phyloP scores from a whole-genome alignment of 2,329 filamentous ascomycete genomes.

The Trichoderma sp. region DNA sequence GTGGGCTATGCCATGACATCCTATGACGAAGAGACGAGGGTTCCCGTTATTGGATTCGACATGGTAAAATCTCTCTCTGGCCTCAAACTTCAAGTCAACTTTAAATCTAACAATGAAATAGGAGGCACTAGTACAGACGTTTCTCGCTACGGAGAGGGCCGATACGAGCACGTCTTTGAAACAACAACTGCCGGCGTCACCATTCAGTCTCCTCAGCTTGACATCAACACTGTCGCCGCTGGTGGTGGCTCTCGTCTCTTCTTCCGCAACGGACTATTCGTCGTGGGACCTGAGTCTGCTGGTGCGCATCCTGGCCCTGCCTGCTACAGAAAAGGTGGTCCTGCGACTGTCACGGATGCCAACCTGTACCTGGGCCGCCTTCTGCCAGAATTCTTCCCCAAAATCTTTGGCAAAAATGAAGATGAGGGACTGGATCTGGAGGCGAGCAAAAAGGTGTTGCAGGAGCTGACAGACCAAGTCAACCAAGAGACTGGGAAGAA shows the following conservation, averaged over 20 bases:
- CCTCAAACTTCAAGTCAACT: neutral
- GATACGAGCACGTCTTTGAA: conserved; percentile 92
- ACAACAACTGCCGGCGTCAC: conserved; percentile 93
- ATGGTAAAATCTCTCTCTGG: conserved; percentile 55
- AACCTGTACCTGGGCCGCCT: conserved; percentile 84
- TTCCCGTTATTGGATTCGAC: conserved; percentile 89
- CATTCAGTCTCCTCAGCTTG: conserved; percentile 87
- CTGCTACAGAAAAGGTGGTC: conserved; percentile 87
- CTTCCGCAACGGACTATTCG: conserved; percentile 86
- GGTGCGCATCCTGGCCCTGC: conserved; percentile 87
- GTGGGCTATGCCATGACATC: conserved; percentile 91
- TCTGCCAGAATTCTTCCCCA: conserved; percentile 88
- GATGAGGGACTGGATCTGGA: conserved; percentile 75
- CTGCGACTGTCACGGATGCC: conserved; percentile 90
- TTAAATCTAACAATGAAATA: conserved; percentile 16
- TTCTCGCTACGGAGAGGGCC: conserved; percentile 79
- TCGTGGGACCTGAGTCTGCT: conserved; percentile 86
- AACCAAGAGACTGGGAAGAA: conserved; percentile 71
- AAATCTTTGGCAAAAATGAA: conserved; percentile 91
- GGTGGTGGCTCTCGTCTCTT: conserved; percentile 84
- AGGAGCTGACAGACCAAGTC: conserved; percentile 74
- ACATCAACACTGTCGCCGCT: conserved; percentile 93
- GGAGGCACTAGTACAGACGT: conserved; percentile 89
- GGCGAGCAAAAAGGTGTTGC: conserved; percentile 73
- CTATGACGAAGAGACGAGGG: conserved; percentile 79